Percentiles rank a stretch among this genome's conserved stretches.
phyloP scores from a whole-genome alignment of 371 early-diverging fungal species.

The Zopfochytrium polystomum region DNA sequence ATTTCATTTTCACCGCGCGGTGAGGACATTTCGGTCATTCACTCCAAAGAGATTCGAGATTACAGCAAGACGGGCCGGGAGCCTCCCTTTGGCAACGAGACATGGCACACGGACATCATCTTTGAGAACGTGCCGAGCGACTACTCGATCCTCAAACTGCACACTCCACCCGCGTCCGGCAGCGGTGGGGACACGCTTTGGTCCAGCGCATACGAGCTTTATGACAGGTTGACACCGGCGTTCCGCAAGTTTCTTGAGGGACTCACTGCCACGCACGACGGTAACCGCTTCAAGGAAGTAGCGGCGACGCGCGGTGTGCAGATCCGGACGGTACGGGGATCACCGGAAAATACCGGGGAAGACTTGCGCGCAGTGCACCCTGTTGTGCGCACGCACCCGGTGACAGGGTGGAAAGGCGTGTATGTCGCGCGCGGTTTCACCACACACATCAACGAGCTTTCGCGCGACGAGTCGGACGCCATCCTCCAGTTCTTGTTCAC shows the following conservation, averaged over 20 bases:
- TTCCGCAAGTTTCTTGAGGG: conserved; percentile 53
- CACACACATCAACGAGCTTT: conserved; percentile 51
- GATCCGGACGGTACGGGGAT: too few species aligned
- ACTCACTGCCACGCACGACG: conserved; percentile 50
- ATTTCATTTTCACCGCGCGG: background rate
- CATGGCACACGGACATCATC: conserved; percentile 64
- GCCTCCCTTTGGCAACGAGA: too few species aligned
- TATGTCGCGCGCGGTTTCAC: conserved; percentile 57
- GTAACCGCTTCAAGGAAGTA: background rate
- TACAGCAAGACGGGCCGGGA: background rate
- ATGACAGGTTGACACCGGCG: conserved; percentile 52
- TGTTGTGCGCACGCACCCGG: conserved; percentile 59
- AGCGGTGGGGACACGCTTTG: conserved; percentile 62
- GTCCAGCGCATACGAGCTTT: conserved; percentile 53
- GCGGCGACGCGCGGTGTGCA: conserved; percentile 6
- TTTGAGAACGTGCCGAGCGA: conserved; percentile 55
- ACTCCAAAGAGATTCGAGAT: background rate
- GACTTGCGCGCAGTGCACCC: conserved; percentile 21
- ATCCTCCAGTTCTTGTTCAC: background rate
- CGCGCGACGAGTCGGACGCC: too few species aligned
- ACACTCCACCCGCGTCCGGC: conserved; percentile 47
- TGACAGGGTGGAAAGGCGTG: conserved; percentile 62
- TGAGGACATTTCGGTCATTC: background rate
- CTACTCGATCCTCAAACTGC: conserved; percentile 51
- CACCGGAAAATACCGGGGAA: too few species aligned